Evolutionary conservation across 2,329 filamentous ascomycete genomes (phyloP).

Genomic region (Cercospora sp.): DNA sequence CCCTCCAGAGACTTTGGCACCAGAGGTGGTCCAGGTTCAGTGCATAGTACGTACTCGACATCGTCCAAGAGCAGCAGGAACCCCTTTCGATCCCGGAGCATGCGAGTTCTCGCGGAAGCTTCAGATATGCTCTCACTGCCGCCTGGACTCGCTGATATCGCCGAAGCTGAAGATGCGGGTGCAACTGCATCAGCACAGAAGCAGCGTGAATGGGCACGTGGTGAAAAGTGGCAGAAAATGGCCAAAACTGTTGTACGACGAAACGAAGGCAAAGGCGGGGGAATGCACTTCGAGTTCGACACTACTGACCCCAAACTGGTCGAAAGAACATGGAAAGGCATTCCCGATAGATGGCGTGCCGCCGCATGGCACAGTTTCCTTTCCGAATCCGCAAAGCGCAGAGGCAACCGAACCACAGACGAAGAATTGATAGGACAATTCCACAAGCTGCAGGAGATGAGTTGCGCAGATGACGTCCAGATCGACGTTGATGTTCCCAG

Average conservation of each 20-base stretch:
- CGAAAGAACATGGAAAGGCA: slow-evolving; percentile 94
- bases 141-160: slow-evolving; percentile 50
- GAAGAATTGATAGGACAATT: slow-evolving; percentile 71
- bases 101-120: slow-evolving; percentile 59
- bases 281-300: slow-evolving; percentile 77
- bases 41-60: slow-evolving; percentile 44
- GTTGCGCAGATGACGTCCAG: slow-evolving; percentile 88
- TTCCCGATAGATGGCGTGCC: slow-evolving; percentile 91
- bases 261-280: slow-evolving; percentile 49
- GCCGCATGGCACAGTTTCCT: slow-evolving; percentile 96
- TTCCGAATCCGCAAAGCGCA: slow-evolving; percentile 68
- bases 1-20: slow-evolving; percentile 31
- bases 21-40: slow-evolving; percentile 40
- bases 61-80: slow-evolving; percentile 36
- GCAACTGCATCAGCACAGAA: slow-evolving; percentile 52
- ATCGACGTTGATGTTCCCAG: slow-evolving; percentile 96
- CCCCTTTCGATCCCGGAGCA: slow-evolving; percentile 53
- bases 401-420: slow-evolving; percentile 61
- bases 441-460: slow-evolving; percentile 68
- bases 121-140: slow-evolving; percentile 65
- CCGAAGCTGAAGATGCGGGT: slow-evolving; percentile 49
- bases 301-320: slow-evolving; percentile 74
- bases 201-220: slow-evolving; percentile 60
- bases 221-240: slow-evolving; percentile 70
- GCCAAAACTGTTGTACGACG: slow-evolving; percentile 47